These are phyloP conservation scores for Pugionium dolabratum DNA, from an alignment of 345 rosid genomes.

Conservation along the genomic window DNA sequence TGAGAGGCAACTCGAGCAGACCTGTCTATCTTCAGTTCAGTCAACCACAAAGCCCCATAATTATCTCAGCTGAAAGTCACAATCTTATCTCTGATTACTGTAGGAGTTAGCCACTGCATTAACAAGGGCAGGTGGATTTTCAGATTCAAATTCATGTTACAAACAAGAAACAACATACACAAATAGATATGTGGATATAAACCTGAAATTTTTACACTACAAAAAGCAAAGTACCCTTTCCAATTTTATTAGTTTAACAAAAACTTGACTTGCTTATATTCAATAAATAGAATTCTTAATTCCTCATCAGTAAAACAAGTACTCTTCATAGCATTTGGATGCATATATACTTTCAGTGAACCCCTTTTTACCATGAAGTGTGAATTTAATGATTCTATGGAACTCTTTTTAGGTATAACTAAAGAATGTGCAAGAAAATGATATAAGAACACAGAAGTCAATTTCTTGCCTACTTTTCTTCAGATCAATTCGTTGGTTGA, in stretches of 20 bases:
- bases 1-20: constrained; percentile 53
- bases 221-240: constrained; percentile 1
- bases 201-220: not conserved
- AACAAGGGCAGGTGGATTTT: constrained; percentile 39
- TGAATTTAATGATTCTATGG: not conserved
- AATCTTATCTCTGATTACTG: constrained; percentile 32
- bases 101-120: constrained; percentile 62
- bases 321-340: not conserved
- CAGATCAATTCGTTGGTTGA: not conserved
- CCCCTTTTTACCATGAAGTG: not conserved
- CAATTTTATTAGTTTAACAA: not conserved
- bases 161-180: constrained; percentile 7
- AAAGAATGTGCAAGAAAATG: not conserved
- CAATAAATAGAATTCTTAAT: not conserved
- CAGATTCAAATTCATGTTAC: constrained; percentile 16
- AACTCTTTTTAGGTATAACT: not conserved
- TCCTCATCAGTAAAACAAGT: not conserved
- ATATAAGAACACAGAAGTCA: not conserved
- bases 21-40: constrained; percentile 69
- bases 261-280: not conserved
- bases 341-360: not conserved
- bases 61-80: not conserved
- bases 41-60: constrained; percentile 48
- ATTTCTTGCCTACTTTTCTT: not conserved
- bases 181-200: not conserved